Conservation (phyloP, 805 yeast species). For the Candida sonorensis region DNA sequence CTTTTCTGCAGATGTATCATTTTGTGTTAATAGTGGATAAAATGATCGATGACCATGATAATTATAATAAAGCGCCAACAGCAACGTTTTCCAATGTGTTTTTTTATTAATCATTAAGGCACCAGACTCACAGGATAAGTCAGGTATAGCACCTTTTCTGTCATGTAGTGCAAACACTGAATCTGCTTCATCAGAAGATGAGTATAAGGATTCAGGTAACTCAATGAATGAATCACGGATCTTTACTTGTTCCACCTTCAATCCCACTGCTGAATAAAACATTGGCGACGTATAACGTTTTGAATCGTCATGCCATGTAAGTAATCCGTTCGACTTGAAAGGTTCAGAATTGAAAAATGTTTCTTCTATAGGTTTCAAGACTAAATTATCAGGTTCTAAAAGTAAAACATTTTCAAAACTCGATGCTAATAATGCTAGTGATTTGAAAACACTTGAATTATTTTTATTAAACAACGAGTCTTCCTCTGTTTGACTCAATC, state of each 20-base stretch:
- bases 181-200: constrained; percentile 23
- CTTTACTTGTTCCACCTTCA: constrained; percentile 28
- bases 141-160: constrained; percentile 40
- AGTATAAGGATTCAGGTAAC: constrained; percentile 13
- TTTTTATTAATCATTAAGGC: constrained; percentile 42
- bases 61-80: constrained; percentile 44
- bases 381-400: constrained; percentile 39
- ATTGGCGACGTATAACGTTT: constrained; percentile 66
- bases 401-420: constrained; percentile 40
- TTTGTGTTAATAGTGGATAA: constrained; percentile 35
- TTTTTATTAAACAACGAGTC: constrained; percentile 34
- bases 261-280: constrained; percentile 56
- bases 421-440: constrained; percentile 35
- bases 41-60: constrained; percentile 36
- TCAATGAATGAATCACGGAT: constrained; percentile 26
- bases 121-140: constrained; percentile 44
- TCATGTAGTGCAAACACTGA: constrained; percentile 19
- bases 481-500: constrained; percentile 27
- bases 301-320: constrained; percentile 84
- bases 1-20: constrained; percentile 40
- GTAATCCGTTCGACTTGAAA: constrained; percentile 44
- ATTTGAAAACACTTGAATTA: no score
- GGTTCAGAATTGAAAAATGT: constrained; percentile 38
- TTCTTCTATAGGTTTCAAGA: constrained; percentile 33
- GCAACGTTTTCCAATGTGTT: constrained; percentile 39